Evolutionary conservation across 2,329 filamentous ascomycete species (phyloP).

Genomic region (Xylaria arbuscula): DNA sequence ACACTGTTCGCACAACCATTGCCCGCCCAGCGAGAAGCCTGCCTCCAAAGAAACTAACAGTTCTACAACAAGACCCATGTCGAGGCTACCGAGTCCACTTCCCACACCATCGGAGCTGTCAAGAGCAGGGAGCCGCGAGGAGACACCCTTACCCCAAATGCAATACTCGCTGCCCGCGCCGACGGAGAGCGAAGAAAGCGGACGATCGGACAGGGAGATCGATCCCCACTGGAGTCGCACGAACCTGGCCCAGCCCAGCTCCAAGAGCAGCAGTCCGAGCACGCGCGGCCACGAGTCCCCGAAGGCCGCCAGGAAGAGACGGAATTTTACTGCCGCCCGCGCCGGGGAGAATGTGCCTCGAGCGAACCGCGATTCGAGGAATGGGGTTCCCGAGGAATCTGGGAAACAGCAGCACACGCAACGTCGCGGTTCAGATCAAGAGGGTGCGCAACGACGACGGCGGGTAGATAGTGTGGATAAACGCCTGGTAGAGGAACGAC

Average conservation of each 20-base stretch:
- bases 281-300: neutral
- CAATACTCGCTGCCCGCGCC: neutral
- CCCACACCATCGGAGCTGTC: neutral
- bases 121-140: neutral
- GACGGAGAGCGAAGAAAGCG: slow-evolving; percentile 10
- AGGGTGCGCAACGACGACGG: neutral
- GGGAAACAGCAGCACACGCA: neutral
- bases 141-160: neutral
- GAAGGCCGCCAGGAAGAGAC: neutral
- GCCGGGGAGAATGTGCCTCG: neutral
- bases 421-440: neutral
- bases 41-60: no score
- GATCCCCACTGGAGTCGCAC: slow-evolving; percentile 9
- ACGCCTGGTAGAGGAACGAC: neutral
- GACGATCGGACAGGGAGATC: neutral
- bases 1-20: slow-evolving; percentile 6
- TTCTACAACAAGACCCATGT: neutral
- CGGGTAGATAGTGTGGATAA: neutral
- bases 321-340: neutral
- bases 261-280: slow-evolving; percentile 18
- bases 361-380: neutral
- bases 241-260: neutral
- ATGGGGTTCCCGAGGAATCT: neutral
- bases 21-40: neutral
- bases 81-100: neutral